Evolutionary conservation across 352 stramenopile genomes (phyloP).

Genomic region (Thalassiosira mediterranea): DNA sequence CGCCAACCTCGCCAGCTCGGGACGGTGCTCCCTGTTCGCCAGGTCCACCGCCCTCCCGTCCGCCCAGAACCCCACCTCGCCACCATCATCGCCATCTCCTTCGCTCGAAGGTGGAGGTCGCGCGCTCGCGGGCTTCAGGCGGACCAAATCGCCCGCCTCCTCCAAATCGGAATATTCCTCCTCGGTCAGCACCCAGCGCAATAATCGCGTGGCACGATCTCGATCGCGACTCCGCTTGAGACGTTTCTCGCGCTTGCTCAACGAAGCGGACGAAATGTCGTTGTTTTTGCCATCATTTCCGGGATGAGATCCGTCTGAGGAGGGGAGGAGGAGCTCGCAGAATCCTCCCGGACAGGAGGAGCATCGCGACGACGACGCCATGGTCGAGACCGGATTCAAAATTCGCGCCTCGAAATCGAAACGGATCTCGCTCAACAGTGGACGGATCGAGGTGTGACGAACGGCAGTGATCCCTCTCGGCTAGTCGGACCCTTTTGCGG

Average conservation of each 20-base stretch:
- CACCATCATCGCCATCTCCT: background rate
- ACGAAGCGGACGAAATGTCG: slow-evolving; percentile 2
- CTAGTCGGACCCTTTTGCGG: no score
- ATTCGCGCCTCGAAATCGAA: background rate
- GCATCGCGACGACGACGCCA: background rate
- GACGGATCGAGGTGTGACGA: no score
- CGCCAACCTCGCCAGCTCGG: slow-evolving; percentile 46
- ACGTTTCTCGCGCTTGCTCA: slow-evolving; percentile 49
- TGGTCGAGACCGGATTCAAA: background rate
- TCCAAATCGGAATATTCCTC: slow-evolving; percentile 45
- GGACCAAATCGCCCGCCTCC: slow-evolving; percentile 47
- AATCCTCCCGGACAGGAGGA: slow-evolving; percentile 46
- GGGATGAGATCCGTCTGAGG: slow-evolving; percentile 1
- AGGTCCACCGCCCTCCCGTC: slow-evolving; percentile 28
- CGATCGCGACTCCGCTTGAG: slow-evolving; percentile 38
- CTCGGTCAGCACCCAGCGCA: slow-evolving; percentile 45
- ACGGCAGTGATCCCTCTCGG: no score
- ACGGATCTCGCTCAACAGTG: background rate
- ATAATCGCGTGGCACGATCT: slow-evolving; percentile 28
- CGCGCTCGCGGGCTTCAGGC: slow-evolving; percentile 11
- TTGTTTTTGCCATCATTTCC: slow-evolving; percentile 1
- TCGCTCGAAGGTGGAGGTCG: no score
- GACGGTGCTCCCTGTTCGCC: slow-evolving; percentile 48
- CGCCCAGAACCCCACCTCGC: slow-evolving; percentile 26
- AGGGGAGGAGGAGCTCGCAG: slow-evolving; percentile 35